phyloP scores from a whole-genome alignment of 2,329 filamentous ascomycete species.

The Thelonectria rubi region DNA sequence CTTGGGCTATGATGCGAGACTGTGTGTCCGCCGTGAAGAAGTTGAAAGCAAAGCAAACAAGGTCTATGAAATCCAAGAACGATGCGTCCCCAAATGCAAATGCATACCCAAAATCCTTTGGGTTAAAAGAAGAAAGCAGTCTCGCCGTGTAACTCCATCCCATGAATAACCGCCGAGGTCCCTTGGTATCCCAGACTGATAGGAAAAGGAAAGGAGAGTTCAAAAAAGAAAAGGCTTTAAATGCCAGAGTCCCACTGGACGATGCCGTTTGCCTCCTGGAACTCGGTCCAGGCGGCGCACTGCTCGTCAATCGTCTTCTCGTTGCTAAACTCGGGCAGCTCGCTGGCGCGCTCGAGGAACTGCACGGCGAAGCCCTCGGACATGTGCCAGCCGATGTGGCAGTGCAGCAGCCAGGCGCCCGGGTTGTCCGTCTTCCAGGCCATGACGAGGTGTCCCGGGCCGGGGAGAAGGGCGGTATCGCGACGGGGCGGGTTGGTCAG shows the following conservation, averaged over 20 bases:
- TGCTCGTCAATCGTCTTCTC: conserved; percentile 8
- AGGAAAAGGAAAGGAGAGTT: neutral
- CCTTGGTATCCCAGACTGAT: neutral
- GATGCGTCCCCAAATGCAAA: neutral
- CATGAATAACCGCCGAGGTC: neutral
- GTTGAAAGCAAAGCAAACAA: too few species aligned
- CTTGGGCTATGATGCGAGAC: too few species aligned
- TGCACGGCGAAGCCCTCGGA: conserved; percentile 29
- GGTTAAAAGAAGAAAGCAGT: too few species aligned
- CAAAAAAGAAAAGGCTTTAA: neutral
- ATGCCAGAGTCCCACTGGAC: conserved; percentile 27
- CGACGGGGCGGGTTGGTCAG: conserved; percentile 59
- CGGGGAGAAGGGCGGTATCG: conserved; percentile 59
- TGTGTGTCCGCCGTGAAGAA: too few species aligned
- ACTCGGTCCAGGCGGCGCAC: conserved; percentile 14
- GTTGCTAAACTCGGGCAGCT: conserved; percentile 6
- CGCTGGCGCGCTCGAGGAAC: conserved; percentile 22
- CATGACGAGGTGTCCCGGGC: conserved; percentile 57
- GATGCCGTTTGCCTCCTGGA: conserved; percentile 10
- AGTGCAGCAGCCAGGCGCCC: conserved; percentile 60
- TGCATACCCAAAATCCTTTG: too few species aligned
- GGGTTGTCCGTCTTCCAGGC: conserved; percentile 61
- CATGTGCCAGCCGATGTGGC: conserved; percentile 51
- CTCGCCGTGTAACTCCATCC: neutral
- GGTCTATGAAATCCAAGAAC: too few species aligned